Percentiles rank a stretch among this genome's conserved stretches.
These are phyloP conservation scores for Ramularia endophylla DNA, from an alignment of 2,329 filamentous ascomycete species.

Conservation along the genomic window DNA sequence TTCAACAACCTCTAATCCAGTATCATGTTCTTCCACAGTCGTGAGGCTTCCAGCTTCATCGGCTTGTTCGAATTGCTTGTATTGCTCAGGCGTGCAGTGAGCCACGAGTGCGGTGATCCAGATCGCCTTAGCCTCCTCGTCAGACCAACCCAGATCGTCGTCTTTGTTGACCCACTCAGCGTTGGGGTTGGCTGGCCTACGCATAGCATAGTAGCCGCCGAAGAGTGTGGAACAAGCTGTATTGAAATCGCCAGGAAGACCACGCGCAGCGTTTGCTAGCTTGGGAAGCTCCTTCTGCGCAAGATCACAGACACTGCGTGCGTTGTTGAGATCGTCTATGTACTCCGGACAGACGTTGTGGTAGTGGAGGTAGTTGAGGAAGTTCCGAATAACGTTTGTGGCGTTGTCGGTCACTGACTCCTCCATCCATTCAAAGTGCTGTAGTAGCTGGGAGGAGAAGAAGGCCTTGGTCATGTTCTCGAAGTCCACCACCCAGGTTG, in stretches of 20 bases:
- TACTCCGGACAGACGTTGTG: conserved; percentile 87
- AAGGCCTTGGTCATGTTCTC: conserved; percentile 70
- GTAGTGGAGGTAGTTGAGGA: conserved; percentile 78
- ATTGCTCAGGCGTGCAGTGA: conserved; percentile 33
- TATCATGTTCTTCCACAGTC: conserved; percentile 37
- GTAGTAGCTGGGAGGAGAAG: conserved; percentile 38
- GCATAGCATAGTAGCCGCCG: conserved; percentile 44
- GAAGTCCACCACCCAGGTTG: conserved; percentile 73
- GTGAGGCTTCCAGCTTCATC: conserved; percentile 35
- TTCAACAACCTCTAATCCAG: conserved; percentile 55
- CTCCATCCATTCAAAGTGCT: conserved; percentile 50
- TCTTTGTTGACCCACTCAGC: conserved; percentile 25
- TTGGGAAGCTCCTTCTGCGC: conserved; percentile 63
- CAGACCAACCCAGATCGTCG: conserved; percentile 33
- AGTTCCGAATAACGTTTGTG: conserved; percentile 69
- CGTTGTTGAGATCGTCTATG: conserved; percentile 57
- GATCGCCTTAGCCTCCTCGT: conserved; percentile 44
- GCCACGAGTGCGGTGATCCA: conserved; percentile 47
- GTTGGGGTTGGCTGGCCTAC: conserved; percentile 5
- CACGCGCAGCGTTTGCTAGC: conserved; percentile 45
- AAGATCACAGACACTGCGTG: conserved; percentile 59
- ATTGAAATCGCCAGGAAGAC: conserved; percentile 75
- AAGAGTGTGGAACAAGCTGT: conserved; percentile 65
- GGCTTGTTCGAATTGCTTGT: conserved; percentile 14
- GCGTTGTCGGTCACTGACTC: conserved; percentile 50